A percentile compares a stretch with the other conserved stretches of the same genome.
Conservation (phyloP, 805 yeast genomes). For the Kazachstania kunashirensis region DNA sequence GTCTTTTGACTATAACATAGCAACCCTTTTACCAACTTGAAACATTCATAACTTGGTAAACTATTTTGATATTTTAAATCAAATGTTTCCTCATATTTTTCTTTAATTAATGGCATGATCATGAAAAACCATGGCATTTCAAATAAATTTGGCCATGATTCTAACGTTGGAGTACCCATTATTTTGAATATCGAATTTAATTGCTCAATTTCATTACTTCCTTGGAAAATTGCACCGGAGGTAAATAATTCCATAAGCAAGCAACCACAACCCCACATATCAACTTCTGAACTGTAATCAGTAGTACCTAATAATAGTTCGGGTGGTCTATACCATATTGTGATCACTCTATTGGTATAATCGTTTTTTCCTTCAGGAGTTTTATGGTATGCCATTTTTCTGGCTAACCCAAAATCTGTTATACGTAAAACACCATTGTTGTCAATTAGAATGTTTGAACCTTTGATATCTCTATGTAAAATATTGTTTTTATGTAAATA, state of each 20-base stretch:
- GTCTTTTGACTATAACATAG: conserved; percentile 58
- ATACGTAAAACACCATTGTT: conserved; percentile 54
- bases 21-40: conserved; percentile 55
- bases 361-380: conserved; percentile 46
- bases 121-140: conserved; percentile 89
- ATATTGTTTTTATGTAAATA: conserved; percentile 61
- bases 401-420: conserved; percentile 76
- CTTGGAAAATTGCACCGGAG: conserved; percentile 71
- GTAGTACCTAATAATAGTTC: conserved; percentile 87
- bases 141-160: conserved; percentile 70
- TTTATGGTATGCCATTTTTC: conserved; percentile 45
- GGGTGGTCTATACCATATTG: conserved; percentile 97
- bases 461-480: conserved; percentile 74
- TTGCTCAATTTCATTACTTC: conserved; percentile 81
- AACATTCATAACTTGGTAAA: conserved; percentile 42
- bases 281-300: conserved; percentile 81
- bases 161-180: conserved; percentile 76
- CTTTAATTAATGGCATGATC: conserved; percentile 46
- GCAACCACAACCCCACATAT: conserved; percentile 97
- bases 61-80: conserved; percentile 32
- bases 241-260: conserved; percentile 72
- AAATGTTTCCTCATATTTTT: conserved; percentile 30
- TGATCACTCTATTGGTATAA: conserved; percentile 90
- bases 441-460: conserved; percentile 64
- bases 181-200: conserved; percentile 63